Percentiles rank a stretch among this genome's conserved stretches.
Conservation (phyloP, 2,329 filamentous ascomycete genomes). For the Neopestalotiopsis clavispora region DNA sequence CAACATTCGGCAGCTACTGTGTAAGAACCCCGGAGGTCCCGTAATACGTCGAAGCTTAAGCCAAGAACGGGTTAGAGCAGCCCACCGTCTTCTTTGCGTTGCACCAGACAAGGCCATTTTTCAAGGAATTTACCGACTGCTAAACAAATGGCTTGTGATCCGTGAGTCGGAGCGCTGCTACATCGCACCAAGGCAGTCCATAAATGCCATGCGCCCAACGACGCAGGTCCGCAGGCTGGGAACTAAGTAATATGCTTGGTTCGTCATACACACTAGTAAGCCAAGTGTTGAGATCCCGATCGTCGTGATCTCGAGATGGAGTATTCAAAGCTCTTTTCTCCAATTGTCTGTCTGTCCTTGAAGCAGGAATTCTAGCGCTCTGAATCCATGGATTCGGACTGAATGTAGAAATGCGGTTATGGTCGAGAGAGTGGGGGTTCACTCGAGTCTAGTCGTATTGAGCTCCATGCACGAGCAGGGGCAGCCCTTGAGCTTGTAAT, state of each 20-base stretch:
- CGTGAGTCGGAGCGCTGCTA: neutral
- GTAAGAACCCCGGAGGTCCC: neutral
- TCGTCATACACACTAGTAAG: neutral
- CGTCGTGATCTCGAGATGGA: neutral
- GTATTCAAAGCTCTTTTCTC: neutral
- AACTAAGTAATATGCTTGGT: neutral
- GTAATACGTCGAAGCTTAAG: neutral
- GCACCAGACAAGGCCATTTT: neutral
- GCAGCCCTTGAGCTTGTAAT: constrained; percentile 2
- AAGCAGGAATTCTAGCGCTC: constrained; percentile 10
- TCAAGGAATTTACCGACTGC: constrained; percentile 7
- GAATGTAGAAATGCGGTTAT: constrained; percentile 4
- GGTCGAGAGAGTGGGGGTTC: constrained; percentile 15
- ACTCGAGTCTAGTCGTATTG: neutral
- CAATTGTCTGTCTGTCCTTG: neutral
- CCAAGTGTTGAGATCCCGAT: neutral
- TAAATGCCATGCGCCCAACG: neutral
- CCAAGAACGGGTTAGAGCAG: constrained; percentile 1
- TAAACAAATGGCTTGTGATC: constrained; percentile 12
- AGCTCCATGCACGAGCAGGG: constrained; percentile 10
- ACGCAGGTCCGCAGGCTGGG: neutral
- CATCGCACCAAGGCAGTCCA: neutral
- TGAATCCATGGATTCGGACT: neutral
- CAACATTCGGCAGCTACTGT: constrained; percentile 5
- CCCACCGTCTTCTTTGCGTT: constrained; percentile 2